These are phyloP conservation scores for Saturnispora sekii DNA, from an alignment of 805 yeast genomes.

Conservation along the genomic window DNA sequence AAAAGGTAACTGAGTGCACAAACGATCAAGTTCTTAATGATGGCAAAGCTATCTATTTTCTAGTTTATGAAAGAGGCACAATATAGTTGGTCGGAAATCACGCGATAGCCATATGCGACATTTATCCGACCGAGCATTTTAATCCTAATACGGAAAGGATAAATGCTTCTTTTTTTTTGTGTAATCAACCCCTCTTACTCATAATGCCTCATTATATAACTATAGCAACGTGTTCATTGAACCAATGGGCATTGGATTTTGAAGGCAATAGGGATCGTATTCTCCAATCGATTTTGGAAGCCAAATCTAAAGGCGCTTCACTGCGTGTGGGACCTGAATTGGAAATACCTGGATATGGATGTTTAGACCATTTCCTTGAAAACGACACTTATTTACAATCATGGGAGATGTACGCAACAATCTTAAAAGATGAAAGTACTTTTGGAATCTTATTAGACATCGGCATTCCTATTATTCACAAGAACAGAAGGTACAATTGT, in stretches of 20 bases:
- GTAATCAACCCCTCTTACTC: neutral
- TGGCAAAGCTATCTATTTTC: slow-evolving; percentile 71
- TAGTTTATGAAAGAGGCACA: slow-evolving; percentile 51
- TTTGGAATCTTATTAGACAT: slow-evolving; percentile 75
- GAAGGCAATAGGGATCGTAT: slow-evolving; percentile 95
- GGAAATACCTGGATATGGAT: slow-evolving; percentile 91
- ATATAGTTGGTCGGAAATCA: neutral
- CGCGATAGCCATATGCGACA: too few species aligned
- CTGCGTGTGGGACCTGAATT: slow-evolving; percentile 96
- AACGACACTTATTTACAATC: slow-evolving; percentile 80
- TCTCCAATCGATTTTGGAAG: slow-evolving; percentile 63
- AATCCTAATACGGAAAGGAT: neutral
- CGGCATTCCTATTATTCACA: slow-evolving; percentile 91
- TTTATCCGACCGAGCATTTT: too few species aligned
- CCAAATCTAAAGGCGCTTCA: slow-evolving; percentile 66
- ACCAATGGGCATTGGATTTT: slow-evolving; percentile 98
- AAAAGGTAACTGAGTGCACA: slow-evolving; percentile 53
- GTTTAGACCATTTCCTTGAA: slow-evolving; percentile 89
- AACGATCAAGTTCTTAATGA: slow-evolving; percentile 53
- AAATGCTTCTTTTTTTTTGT: neutral
- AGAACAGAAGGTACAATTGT: slow-evolving; percentile 84
- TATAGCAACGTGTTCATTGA: slow-evolving; percentile 85
- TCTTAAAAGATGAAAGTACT: slow-evolving; percentile 57
- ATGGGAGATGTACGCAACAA: slow-evolving; percentile 89
- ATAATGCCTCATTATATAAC: slow-evolving; percentile 81